These are phyloP conservation scores for Fraxinus pennsylvanica DNA, from an alignment of 257 asterid species.

Conservation along the genomic window DNA sequence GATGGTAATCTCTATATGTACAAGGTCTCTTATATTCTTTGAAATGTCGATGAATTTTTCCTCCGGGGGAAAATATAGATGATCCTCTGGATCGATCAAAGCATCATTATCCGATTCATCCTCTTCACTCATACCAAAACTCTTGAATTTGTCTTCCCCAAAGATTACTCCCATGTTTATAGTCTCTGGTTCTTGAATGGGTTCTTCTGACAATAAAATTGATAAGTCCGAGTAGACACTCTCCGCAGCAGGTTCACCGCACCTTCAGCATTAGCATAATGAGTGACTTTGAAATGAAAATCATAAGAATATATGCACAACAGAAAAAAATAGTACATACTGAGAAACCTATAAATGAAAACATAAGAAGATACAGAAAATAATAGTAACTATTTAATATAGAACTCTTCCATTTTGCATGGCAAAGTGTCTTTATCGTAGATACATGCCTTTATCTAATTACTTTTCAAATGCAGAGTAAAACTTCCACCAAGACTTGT, in stretches of 20 bases:
- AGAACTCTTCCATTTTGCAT: not conserved
- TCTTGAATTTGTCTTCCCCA: slow-evolving; percentile 45
- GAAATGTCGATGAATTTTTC: slow-evolving; percentile 74
- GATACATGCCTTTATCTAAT: not conserved
- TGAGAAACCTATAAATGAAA: not conserved
- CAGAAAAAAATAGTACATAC: not conserved
- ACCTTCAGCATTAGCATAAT: slow-evolving; percentile 43
- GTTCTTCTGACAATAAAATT: slow-evolving; percentile 65
- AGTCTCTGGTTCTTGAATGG: slow-evolving; percentile 63
- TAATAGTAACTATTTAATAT: not conserved
- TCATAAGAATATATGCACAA: not conserved
- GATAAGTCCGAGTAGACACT: slow-evolving; percentile 72
- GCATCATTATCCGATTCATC: slow-evolving; percentile 49
- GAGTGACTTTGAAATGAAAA: slow-evolving; percentile 1
- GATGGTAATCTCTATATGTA: slow-evolving; percentile 85
- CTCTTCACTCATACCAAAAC: slow-evolving; percentile 21
- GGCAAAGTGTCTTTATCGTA: not conserved
- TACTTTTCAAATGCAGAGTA: not conserved
- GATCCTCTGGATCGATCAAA: slow-evolving; percentile 63
- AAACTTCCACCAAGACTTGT: not conserved
- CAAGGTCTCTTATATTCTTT: slow-evolving; percentile 76
- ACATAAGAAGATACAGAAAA: not conserved
- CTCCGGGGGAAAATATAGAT: slow-evolving; percentile 64
- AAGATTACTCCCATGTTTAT: slow-evolving; percentile 54
- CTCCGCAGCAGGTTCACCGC: slow-evolving; percentile 81